These are phyloP conservation scores for Solanum lycopersicoides DNA, from an alignment of 257 asterid genomes.

Conservation along the genomic window DNA sequence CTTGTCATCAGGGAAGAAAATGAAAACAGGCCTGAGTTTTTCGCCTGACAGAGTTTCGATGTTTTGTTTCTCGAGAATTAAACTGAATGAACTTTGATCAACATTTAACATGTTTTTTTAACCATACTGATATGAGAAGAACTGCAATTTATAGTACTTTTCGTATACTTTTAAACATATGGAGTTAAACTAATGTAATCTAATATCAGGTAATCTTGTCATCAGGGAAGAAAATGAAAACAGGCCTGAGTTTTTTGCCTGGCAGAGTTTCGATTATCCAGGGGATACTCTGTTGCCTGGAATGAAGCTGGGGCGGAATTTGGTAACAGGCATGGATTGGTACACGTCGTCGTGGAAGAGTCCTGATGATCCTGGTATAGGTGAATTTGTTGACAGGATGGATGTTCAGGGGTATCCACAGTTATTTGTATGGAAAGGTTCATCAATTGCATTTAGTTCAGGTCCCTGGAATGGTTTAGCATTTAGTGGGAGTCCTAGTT, in stretches of 20 bases:
- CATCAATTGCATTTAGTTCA: constrained; percentile 11
- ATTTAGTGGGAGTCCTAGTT: constrained; percentile 21
- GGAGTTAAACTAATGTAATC: background rate
- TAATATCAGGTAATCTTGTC: constrained; percentile 16
- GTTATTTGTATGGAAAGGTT: constrained; percentile 11
- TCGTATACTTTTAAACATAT: background rate
- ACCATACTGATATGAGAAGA: too few relatives aligned
- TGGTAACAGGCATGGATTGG: background rate
- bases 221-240: background rate
- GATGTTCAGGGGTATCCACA: constrained; percentile 26
- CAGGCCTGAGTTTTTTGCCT: background rate
- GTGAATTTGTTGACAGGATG: constrained; percentile 12
- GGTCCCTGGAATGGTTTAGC: constrained; percentile 46
- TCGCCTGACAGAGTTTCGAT: constrained; percentile 9
- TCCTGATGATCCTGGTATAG: constrained; percentile 28
- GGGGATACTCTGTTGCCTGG: constrained; percentile 8
- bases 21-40: background rate
- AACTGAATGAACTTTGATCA: too few relatives aligned
- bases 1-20: constrained; percentile 7
- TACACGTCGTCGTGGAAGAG: constrained; percentile 9
- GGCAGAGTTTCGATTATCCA: constrained; percentile 15
- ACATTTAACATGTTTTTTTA: too few relatives aligned
- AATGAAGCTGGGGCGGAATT: constrained; percentile 1
- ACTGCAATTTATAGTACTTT: background rate
- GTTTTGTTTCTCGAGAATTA: too few relatives aligned